Base-by-base conservation (phyloP, 495 filamentous ascomycete species). In the Podospora didyma region DNA sequence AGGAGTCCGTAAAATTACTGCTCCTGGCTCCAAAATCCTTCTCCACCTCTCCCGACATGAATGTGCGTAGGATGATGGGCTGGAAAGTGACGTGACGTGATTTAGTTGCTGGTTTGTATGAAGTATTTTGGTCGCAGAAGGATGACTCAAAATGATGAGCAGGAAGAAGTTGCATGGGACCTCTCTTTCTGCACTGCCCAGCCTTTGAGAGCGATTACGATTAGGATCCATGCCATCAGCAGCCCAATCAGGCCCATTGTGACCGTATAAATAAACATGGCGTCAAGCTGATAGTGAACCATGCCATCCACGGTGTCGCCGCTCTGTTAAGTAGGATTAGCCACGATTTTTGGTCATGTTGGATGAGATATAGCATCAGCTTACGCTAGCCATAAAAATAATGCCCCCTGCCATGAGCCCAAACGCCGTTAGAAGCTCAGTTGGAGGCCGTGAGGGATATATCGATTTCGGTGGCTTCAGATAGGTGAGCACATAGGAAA, bases 201-300 rank as follows among this genome's bases (percentile, higher is more conserved):
- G 17, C 90, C 93, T 71, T 96, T 96, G 62, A 97, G 69, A n/a
- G 93, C 85, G 49, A 96, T 81, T 2, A 88, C 69, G 31, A 91
- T 50, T 26, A 92, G 81, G 49, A 86, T 80, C 83, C 89, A 94
- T 0, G 91, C 87, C 90, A 97, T 94, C 35, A 96, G 69, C 62
- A 97, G 82, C 1, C 85, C 86, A 12, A 88, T 87, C 39, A 93
- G 65, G 3, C 93, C 93, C 82, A 96, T 86, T 23, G 85, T 87
- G 7, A 97, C 86, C 2, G 90, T 96, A 73, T 96, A 94, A 57
- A 89, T 82, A 71, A 96, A 96, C 93, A 96, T 97, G 53, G 90
- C 89, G 60, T 87, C 69, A 78, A 83, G 71, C 24, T 84, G 73
- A 67, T 90, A 84, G 39, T 79, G 79, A 51, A 95, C 88, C 75